Evolutionary conservation across 345 rosid species (phyloP).

Genomic region (Eucalyptus cladocalyx): DNA sequence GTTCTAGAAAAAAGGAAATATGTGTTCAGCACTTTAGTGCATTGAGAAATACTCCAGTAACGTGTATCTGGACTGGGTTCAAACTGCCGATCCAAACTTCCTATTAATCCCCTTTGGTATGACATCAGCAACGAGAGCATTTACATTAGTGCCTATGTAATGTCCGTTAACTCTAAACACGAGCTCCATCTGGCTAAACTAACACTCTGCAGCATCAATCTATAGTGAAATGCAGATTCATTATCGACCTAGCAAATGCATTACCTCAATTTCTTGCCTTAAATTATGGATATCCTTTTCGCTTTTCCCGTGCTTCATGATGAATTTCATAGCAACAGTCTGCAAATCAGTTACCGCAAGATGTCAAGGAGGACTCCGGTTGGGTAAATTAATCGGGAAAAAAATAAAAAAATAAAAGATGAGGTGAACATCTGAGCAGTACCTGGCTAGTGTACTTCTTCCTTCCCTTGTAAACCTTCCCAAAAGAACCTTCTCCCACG

Average conservation of each 20-base stretch:
- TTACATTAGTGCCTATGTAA: background rate
- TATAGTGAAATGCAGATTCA: background rate
- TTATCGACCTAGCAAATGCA: background rate
- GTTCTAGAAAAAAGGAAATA: background rate
- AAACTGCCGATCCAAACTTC: background rate
- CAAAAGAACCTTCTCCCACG: conserved; percentile 96
- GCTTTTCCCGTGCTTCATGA: conserved; percentile 88
- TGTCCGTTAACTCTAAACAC: background rate
- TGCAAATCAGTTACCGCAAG: background rate
- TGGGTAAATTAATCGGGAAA: background rate
- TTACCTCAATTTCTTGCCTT: conserved; percentile 95
- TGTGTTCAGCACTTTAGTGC: background rate
- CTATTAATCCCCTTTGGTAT: background rate
- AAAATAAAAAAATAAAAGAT: background rate
- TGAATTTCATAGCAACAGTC: conserved; percentile 98
- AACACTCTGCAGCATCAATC: background rate
- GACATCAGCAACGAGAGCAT: background rate
- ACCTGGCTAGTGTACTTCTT: conserved; percentile 88
- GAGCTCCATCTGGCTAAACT: background rate
- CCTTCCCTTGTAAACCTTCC: conserved; percentile 90
- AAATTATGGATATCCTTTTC: conserved; percentile 85
- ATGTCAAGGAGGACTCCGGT: background rate
- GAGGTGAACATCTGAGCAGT: background rate
- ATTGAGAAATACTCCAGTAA: background rate
- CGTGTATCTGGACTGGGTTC: background rate